Evolutionary conservation across 768 basidiomycete species (phyloP), one percentile per base, ranked within the genome.

Genomic region (Butyriboletus loyo): DNA sequence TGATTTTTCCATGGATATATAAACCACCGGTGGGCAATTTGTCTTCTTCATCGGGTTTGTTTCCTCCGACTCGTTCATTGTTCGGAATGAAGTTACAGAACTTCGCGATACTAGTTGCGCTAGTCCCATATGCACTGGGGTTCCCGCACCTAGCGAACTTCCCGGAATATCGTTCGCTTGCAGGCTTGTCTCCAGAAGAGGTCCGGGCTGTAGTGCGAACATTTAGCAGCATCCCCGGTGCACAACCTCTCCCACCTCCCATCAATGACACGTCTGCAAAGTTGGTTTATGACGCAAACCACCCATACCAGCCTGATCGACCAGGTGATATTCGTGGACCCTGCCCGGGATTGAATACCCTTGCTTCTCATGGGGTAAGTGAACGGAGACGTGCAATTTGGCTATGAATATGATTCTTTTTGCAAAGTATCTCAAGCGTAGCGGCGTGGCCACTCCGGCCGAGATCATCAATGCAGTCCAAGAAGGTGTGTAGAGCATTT

Each of bases 381-480:
- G 10, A 41, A 35, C 32, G 10, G 10, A 24, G 9, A 24, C 25
- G 49, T 5, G 17, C 13, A 2, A 22, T 41, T 49, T 35, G 35
- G 19, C 15, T 22, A 46, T 32, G n/a, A 17, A 25, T 15, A 4
- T 32, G 36, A 2, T n/a, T 24, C 0, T n/a, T 21, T 32, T 44
- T 32, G 1, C 4, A 31, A 46, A 65, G 64, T 66, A 66, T 30
- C 15, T 66, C n/a, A 50, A 57, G 7, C 58, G 31, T 21, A 52
- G 22, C 6, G 61, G 64, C 17, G 64, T 64, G 14, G 61, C 54
- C 6, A 62, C 53, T 17, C 63, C 63, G 0, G 60, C 40, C 17
- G 47, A 65, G 47, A 62, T 63, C 25, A 64, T 66, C 39, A 57
- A n/a, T n/a, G n/a, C n/a, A n/a, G n/a, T n/a, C n/a, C n/a, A 64